Evolutionary conservation across 2,329 filamentous ascomycete species (phyloP), one percentile per base, ranked within the genome.

Genomic region (Monilinia aucupariae): DNA sequence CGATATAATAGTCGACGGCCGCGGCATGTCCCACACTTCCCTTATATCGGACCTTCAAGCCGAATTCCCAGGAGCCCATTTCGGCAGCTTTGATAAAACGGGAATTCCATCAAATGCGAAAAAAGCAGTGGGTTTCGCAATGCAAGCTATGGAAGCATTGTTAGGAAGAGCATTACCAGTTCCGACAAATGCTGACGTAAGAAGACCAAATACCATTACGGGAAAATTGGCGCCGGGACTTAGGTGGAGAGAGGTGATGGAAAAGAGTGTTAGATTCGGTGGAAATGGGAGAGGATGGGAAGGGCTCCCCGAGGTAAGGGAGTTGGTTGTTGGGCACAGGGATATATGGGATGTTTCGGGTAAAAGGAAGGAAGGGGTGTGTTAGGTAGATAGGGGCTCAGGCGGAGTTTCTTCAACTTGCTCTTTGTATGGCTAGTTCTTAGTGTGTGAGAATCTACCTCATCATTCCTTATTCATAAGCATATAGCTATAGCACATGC

Each of bases 121-220:
- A 64, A 72, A 74, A 58, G 72, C 72, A 10, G 71, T 74, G 0
- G 72, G 72, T 1, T 74, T 74, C 51, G 73, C 73, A 2, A 73
- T 74, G 71, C 72, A 74, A 54, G 73, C 72, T 15, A 72, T 74
- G 69, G 72, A 74, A 59, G 72, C 72, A 37, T 52, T 74, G 9
- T 64, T 74, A 2, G 73, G 73, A 22, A 62, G 73, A 63, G 73
- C 73, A 17, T 59, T 73, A 7, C 70, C 70, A 10, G 70, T 74
- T 0, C 70, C 72, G 4, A 72, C 68, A 5, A 74, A 74, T 64
- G 71, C 71, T 2, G 66, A 73, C 62, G 71, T 73, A 3, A 66
- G 71, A 54, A 60, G 71, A n/a, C 72, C 71, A 2, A 74, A 74
- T 53, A 73, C 71, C 13, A 73, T 74, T 49, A 73, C 71, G 1